Base-by-base conservation (phyloP, 306 rosid genomes). In the Vigna reflexopilosa region DNA sequence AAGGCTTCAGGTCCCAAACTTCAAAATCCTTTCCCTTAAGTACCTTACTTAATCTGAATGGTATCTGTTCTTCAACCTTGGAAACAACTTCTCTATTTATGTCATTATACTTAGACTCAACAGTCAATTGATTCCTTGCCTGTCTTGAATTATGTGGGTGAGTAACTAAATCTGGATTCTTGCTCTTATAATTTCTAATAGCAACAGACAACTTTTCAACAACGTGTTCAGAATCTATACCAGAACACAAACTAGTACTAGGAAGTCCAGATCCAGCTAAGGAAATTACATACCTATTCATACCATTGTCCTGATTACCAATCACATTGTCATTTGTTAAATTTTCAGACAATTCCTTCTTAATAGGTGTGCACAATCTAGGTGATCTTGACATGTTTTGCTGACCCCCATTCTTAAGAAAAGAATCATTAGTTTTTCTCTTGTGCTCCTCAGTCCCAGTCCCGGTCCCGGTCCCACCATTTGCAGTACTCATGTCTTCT, bases 1-100 rank as follows among this genome's bases (percentile, higher is more conserved):
- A 8, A 83, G 70, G 26, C 66, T 85, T 83, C 76, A 72, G 55
- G 22, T 77, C 83, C 78, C 65, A 49, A 49, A 72, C 5, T 51
- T 76, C 75, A 56, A 86, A 72, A 71, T 19, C 80, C 81, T 62
- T 67, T 58, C 81, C 86, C 62, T 48, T 59, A 9, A 64, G 82
- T 80, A 85, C 85, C 66, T 85, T 80, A 69, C 83, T 83, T 28
- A 83, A 76, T 50, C 89, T 82, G 24, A 78, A 54, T 65, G 84
- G 74, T 13, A 49, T 67, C 57, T 82, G 86, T 70, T 83, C 86
- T 24, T 82, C 85, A 49, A 71, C 87, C 44, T 50, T 72, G 19
- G 61, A 47, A 15, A 32, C 70, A 68, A 65, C 44, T 32, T 70
- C 86, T 55, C 83, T 66, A n/a, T 49, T 50, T 49, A 78, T 76